phyloP scores from a whole-genome alignment of 441 rosid species.

The Syzygium malaccense region DNA sequence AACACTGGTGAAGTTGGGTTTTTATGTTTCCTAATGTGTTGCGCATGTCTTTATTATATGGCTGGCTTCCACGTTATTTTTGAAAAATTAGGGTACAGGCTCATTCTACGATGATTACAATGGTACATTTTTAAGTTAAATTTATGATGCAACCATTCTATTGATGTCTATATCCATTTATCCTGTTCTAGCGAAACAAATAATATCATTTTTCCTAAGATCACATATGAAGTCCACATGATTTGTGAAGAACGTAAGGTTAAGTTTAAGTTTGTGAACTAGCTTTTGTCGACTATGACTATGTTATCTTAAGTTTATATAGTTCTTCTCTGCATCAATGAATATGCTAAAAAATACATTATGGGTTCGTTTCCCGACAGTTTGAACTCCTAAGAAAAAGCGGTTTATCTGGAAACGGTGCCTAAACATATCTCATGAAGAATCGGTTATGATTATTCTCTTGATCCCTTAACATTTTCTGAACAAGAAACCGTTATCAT shows the following conservation, averaged over 20 bases:
- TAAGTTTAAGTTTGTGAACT: not conserved
- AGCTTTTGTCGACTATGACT: not conserved
- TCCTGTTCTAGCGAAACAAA: not conserved
- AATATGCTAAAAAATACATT: not conserved
- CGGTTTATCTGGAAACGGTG: not conserved
- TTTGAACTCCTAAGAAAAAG: not conserved
- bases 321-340: not conserved
- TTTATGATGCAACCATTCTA: not conserved
- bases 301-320: not conserved
- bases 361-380: not conserved
- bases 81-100: not conserved
- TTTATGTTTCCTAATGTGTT: not conserved
- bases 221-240: not conserved
- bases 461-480: not conserved
- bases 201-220: not conserved
- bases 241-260: not conserved
- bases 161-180: not conserved
- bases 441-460: not conserved
- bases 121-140: not conserved
- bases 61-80: not conserved
- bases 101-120: not conserved
- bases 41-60: not conserved
- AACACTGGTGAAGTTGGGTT: not conserved
- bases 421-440: not conserved
- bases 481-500: not conserved